A percentile compares a stretch with the other conserved stretches of the same genome.
Evolutionary conservation across 202 grass and related monocot species (phyloP).

Genomic region (Zizania palustris): DNA sequence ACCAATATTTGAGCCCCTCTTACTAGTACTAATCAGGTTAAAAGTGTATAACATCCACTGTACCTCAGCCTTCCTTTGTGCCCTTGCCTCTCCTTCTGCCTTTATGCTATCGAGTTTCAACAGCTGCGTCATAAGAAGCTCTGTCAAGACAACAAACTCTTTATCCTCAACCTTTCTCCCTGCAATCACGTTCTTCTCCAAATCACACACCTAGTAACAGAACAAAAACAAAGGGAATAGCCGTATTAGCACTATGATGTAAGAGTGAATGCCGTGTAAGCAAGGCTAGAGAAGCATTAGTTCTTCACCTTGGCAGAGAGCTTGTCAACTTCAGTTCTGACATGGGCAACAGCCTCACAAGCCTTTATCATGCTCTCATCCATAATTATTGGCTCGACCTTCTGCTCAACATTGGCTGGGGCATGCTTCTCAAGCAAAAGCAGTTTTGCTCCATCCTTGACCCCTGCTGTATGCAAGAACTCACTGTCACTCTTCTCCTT

Average conservation of each 20-base stretch:
- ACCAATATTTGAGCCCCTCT: not conserved
- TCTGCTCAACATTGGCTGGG: constrained; percentile 56
- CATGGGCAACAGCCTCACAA: constrained; percentile 60
- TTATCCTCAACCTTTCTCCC: constrained; percentile 76
- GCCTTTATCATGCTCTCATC: constrained; percentile 70
- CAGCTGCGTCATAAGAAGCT: constrained; percentile 91
- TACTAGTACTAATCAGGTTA: not conserved
- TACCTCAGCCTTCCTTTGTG: constrained; percentile 89
- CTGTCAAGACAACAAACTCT: constrained; percentile 77
- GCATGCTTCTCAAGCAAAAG: constrained; percentile 68
- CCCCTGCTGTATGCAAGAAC: constrained; percentile 63
- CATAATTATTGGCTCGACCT: constrained; percentile 49
- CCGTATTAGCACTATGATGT: constrained; percentile 5
- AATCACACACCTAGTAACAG: constrained; percentile 61
- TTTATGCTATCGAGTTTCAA: constrained; percentile 87
- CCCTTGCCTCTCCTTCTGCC: constrained; percentile 86
- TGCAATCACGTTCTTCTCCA: constrained; percentile 62
- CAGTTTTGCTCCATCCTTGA: constrained; percentile 83
- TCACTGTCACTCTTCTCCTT: constrained; percentile 84
- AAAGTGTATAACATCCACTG: not conserved
- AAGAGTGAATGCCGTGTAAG: not conserved
- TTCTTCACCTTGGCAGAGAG: constrained; percentile 70
- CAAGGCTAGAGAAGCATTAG: constrained; percentile 7
- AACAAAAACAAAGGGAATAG: constrained; percentile 24
- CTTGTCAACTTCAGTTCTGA: constrained; percentile 83